phyloP scores from a whole-genome alignment of 73 alveolate species.

The Durusdinium trenchii region DNA sequence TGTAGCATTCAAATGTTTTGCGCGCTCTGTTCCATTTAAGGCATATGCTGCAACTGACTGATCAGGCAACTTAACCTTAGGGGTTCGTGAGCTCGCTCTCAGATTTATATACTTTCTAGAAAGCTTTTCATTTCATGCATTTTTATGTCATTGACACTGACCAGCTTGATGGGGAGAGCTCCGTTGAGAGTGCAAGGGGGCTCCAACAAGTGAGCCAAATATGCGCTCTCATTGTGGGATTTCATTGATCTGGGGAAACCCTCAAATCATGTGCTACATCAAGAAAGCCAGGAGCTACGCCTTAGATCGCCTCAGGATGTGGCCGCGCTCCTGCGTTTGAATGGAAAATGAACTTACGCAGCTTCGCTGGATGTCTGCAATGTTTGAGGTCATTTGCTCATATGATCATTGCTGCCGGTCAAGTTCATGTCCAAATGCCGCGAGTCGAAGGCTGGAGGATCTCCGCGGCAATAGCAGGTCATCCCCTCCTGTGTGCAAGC shows the following conservation, averaged over 20 bases:
- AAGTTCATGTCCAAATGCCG: background rate
- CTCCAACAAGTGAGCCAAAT: background rate
- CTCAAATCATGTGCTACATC: background rate
- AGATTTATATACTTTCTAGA: background rate
- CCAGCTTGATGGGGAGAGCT: background rate
- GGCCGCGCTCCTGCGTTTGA: background rate
- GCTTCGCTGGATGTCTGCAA: background rate
- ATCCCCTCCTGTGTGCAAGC: background rate
- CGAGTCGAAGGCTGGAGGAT: slow-evolving; percentile 38
- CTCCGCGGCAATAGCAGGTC: background rate
- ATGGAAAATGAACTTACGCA: background rate
- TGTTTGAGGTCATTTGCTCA: background rate
- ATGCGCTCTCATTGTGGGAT: background rate
- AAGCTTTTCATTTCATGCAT: background rate
- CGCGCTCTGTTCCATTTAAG: background rate
- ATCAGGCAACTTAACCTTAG: background rate
- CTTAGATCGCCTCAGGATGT: background rate
- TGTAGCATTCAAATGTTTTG: background rate
- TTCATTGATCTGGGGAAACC: background rate
- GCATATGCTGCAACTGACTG: background rate
- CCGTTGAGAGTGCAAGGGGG: background rate
- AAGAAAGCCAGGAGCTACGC: background rate
- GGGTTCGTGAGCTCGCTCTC: background rate
- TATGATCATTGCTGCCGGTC: background rate
- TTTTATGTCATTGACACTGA: background rate